Percentiles rank a stretch among this genome's conserved stretches.
Conservation (phyloP, 2,329 filamentous ascomycete genomes). For the Akanthomyces dipterigenus region DNA sequence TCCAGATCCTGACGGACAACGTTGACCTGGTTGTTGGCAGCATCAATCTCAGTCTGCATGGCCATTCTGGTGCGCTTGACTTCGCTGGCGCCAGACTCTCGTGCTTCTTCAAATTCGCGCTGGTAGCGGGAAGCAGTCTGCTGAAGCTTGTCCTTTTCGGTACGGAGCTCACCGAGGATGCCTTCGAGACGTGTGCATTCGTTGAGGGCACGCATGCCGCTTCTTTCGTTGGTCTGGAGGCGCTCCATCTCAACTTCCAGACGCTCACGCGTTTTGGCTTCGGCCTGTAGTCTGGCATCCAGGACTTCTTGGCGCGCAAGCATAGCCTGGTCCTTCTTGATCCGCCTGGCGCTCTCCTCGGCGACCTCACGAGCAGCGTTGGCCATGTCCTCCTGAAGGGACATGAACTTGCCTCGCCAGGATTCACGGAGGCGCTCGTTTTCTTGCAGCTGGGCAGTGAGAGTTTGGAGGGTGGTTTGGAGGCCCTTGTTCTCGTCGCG, state of each 20-base stretch:
- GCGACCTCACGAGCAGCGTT: slow-evolving; percentile 71
- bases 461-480: slow-evolving; percentile 63
- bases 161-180: slow-evolving; percentile 49
- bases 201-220: slow-evolving; percentile 56
- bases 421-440: slow-evolving; percentile 76
- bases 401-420: slow-evolving; percentile 78
- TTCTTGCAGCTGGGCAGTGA: slow-evolving; percentile 76
- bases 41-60: slow-evolving; percentile 75
- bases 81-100: slow-evolving; percentile 71
- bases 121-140: slow-evolving; percentile 62
- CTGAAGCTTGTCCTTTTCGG: slow-evolving; percentile 67
- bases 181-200: slow-evolving; percentile 56
- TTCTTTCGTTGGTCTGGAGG: slow-evolving; percentile 56
- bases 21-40: slow-evolving; percentile 80
- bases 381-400: slow-evolving; percentile 81
- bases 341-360: slow-evolving; percentile 73
- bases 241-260: slow-evolving; percentile 61
- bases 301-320: slow-evolving; percentile 74
- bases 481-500: slow-evolving; percentile 64
- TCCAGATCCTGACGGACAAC: slow-evolving; percentile 76
- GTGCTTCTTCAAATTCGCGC: slow-evolving; percentile 76
- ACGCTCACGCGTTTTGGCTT: slow-evolving; percentile 62
- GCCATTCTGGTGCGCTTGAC: slow-evolving; percentile 72
- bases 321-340: slow-evolving; percentile 71
- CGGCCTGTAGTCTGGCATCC: slow-evolving; percentile 68